Evolutionary conservation across 1,284 basidiomycete genomes (phyloP), one percentile per base, ranked within the genome.

Genomic region (Marasmius fiardii): DNA sequence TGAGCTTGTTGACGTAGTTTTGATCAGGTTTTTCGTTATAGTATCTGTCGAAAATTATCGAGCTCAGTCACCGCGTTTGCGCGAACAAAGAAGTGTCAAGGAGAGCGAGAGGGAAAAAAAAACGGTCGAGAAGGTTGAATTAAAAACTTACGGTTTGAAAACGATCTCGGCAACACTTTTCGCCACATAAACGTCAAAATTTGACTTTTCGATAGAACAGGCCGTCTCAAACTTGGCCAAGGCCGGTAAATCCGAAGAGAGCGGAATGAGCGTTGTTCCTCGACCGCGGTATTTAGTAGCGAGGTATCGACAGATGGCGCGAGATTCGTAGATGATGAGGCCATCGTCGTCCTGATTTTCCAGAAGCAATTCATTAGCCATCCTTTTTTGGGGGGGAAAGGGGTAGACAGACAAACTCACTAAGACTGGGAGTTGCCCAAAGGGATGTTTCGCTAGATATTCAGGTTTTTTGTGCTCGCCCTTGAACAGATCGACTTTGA

Each of bases 401-500:
- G 18, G 63, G 47, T 5, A 14, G 21, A 7, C 21, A 43, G 8
- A 14, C 14, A 16, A 5, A 45, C 44, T 45, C 23, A 45, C 80
- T 54, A 88, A 73, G 67, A 78, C 83, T 1, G 86, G 87, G 59
- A 88, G 67, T 65, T 85, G 81, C 18, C 83, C 85, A 61, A 88
- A 88, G 0, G 87, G 86, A 58, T 88, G 84, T 24, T 72, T 65
- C 31, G 64, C 65, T 21, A 76, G n/a, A 70, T 68, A 79, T n/a
- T 65, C 73, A 1, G 76, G 60, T 0, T 64, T 14, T 65, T 83
- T 84, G 55, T 85, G 78, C 60, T 78, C 77, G n/a, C 68, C 67
- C 43, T 74, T 74, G 37, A 47, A 0, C 11, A 80, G 43, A 63
- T 85, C 69, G 60, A 85, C 57, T 12, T 45, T 0, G 26, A 78